A percentile compares a stretch with the other conserved stretches of the same genome.
phyloP scores from a whole-genome alignment of 768 basidiomycete species.

The Dentipellis sp. region DNA sequence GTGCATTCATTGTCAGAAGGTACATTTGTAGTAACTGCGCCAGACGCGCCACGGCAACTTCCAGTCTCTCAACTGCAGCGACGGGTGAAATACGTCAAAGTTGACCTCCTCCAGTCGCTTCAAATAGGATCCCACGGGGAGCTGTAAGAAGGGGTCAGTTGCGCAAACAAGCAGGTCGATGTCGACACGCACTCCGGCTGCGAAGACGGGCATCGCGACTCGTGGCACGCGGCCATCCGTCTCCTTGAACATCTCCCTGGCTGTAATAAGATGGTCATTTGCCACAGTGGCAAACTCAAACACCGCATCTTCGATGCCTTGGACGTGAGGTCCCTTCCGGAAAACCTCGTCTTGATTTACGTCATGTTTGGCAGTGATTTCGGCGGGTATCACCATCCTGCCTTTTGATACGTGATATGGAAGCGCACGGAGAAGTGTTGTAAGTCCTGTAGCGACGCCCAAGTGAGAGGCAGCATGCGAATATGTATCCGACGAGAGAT shows the following conservation, averaged over 20 bases:
- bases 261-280: constrained; percentile 72
- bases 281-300: constrained; percentile 78
- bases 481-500: constrained; percentile 38
- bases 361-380: constrained; percentile 69
- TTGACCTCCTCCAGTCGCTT: constrained; percentile 54
- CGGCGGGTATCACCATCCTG: constrained; percentile 69
- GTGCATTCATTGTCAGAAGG: constrained; percentile 17
- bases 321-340: constrained; percentile 38
- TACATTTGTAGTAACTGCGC: constrained; percentile 38
- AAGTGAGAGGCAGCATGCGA: constrained; percentile 80
- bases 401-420: constrained; percentile 70
- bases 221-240: constrained; percentile 42
- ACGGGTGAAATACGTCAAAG: constrained; percentile 64
- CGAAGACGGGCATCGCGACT: constrained; percentile 61
- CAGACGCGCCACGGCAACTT: constrained; percentile 68
- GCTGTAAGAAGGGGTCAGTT: constrained; percentile 27
- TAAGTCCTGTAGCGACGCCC: constrained; percentile 62
- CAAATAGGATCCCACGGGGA: constrained; percentile 60
- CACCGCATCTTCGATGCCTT: constrained; percentile 67
- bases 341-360: constrained; percentile 78
- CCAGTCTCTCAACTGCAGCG: constrained; percentile 63
- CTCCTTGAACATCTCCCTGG: constrained; percentile 57
- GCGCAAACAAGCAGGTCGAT: not conserved
- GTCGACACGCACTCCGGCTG: constrained; percentile 49
- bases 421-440: constrained; percentile 65